phyloP scores from a whole-genome alignment of 257 asterid genomes.

The Salvia miltiorrhiza region DNA sequence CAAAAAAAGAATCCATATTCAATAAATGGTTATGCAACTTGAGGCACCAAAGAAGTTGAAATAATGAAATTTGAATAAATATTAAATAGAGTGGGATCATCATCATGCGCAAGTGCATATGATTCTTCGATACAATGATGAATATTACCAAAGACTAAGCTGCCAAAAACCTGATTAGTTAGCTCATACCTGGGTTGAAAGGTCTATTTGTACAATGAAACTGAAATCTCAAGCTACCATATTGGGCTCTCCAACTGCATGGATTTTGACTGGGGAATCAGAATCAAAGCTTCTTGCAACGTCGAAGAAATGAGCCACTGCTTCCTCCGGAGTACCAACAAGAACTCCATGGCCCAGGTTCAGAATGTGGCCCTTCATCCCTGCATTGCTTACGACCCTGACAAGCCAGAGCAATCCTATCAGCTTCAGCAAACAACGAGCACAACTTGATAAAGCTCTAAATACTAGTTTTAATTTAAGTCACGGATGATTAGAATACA shows the following conservation, averaged over 20 bases:
- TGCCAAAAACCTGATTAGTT: conserved; percentile 16
- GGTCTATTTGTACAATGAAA: conserved; percentile 25
- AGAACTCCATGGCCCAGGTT: conserved; percentile 97
- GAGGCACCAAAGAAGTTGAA: not conserved
- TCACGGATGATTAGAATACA: not conserved
- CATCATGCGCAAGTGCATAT: not conserved
- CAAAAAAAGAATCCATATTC: not conserved
- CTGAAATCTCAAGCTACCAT: conserved; percentile 39
- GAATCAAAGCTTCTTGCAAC: conserved; percentile 68
- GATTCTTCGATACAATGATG: not conserved
- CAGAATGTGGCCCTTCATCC: conserved; percentile 77
- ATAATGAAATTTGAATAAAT: not conserved
- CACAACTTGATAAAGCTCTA: not conserved
- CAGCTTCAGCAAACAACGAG: not conserved
- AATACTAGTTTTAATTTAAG: not conserved
- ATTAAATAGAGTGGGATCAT: not conserved
- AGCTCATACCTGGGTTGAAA: conserved; percentile 21
- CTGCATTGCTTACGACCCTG: conserved; percentile 85
- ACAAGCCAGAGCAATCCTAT: conserved; percentile 20
- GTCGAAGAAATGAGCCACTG: conserved; percentile 83
- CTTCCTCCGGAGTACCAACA: conserved; percentile 92
- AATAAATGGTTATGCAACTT: not conserved
- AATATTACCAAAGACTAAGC: conserved; percentile 10
- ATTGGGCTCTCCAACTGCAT: conserved; percentile 34
- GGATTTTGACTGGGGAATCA: conserved; percentile 29